These are phyloP conservation scores for Globomyces pollinis-pini DNA, from an alignment of 192 early-diverging fungal genomes.

Conservation along the genomic window DNA sequence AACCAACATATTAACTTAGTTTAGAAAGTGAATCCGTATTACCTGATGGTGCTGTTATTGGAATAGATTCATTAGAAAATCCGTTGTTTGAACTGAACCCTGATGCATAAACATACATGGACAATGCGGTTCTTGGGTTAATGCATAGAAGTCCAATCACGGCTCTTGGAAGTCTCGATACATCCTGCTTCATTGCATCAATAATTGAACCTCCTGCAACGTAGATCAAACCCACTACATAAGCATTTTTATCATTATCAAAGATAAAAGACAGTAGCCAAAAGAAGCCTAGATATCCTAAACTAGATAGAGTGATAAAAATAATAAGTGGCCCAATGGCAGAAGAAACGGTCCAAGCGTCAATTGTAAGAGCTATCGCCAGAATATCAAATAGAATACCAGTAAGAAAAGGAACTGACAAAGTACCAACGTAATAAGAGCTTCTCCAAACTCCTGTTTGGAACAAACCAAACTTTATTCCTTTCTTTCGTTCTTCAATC, in stretches of 20 bases:
- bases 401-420: neutral
- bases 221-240: neutral
- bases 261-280: neutral
- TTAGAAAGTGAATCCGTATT: neutral
- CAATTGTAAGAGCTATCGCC: neutral
- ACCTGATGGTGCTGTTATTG: conserved; percentile 1
- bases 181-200: neutral
- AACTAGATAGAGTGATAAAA: neutral
- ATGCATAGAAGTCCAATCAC: neutral
- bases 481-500: conserved; percentile 7
- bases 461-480: conserved; percentile 5
- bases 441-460: neutral
- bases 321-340: neutral
- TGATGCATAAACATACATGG: neutral
- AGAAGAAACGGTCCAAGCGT: neutral
- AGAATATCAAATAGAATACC: neutral
- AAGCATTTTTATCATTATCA: neutral
- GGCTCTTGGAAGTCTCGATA: neutral
- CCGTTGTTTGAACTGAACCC: neutral
- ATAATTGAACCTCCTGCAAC: neutral
- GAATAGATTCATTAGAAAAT: neutral
- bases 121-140: neutral
- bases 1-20: neutral
- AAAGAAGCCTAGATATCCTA: neutral
- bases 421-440: conserved; percentile 2